Base-by-base conservation (phyloP, 2,329 filamentous ascomycete genomes). In the Aspergillus tubingensis region DNA sequence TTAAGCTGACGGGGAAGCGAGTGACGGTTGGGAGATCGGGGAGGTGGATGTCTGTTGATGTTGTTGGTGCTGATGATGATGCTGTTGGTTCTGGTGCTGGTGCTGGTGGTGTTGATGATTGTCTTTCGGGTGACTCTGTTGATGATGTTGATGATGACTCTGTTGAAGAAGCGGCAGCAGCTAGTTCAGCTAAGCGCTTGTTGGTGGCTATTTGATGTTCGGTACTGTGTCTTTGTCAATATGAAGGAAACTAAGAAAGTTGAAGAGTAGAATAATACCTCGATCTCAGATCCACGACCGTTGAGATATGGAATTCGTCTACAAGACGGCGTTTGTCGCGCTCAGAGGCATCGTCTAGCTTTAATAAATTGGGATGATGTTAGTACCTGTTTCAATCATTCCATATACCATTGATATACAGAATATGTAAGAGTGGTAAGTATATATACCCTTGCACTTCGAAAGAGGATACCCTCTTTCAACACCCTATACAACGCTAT, bases 261-360 rank as follows among this genome's bases (percentile, higher is more conserved):
- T 32, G 4, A 32, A 11, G 30, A 0, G 25, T 25, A 27, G 25
- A 27, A 11, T 82, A n/a, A 10, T 82, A 91, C 86, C 88, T 86
- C 63, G 91, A 91, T 58, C 92, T 85, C 10, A 96, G 80, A 77
- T 96, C 92, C 61, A 96, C 84, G 43, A 96, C 85, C 2, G 87
- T 91, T 65, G 82, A 85, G 64, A 96, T 85, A 21, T 84, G 82
- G 66, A 88, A 83, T 32, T 86, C 82, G 7, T 86, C 76, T 8
- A 79, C 75, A 10, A 96, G 81, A 32, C 80, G 77, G 36, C 80
- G 72, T 58, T 85, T 84, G 75, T 96, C 92, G 38, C 80, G 72
- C 19, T 81, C 70, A 0, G 90, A 89, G 38, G 91, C 90, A 73
- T 91, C 87, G 70, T 96, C 91, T 83, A 75, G 72, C 72, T 72